phyloP scores from a whole-genome alignment of 75 land plant genomes.

The Selaginella tamariscina region DNA sequence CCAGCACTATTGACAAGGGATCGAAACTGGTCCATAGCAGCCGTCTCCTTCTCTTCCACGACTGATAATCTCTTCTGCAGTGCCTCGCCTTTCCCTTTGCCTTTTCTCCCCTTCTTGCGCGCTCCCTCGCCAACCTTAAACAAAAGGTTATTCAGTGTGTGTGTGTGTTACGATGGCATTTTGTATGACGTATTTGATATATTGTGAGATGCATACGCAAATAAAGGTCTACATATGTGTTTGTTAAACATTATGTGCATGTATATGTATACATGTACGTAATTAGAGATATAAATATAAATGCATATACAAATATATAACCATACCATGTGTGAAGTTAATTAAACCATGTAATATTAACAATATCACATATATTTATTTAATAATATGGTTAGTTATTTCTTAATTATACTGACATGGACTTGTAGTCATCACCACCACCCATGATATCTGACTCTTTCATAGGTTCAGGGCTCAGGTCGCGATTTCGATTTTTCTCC shows the following conservation, averaged over 20 bases:
- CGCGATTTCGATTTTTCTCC: slow-evolving; percentile 28
- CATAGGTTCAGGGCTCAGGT: slow-evolving; percentile 33
- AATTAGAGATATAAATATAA: too few species aligned
- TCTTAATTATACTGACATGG: not conserved
- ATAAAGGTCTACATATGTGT: too few species aligned
- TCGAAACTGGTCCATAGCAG: slow-evolving; percentile 36
- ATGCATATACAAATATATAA: too few species aligned
- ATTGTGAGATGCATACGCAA: too few species aligned
- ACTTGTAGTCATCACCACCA: slow-evolving; percentile 37
- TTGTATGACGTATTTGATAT: too few species aligned
- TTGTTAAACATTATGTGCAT: too few species aligned
- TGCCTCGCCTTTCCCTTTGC: slow-evolving; percentile 21
- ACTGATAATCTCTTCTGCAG: slow-evolving; percentile 29
- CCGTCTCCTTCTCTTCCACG: slow-evolving; percentile 30
- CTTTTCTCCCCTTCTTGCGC: slow-evolving; percentile 31
- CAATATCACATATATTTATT: slow-evolving; percentile 17
- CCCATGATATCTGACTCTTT: slow-evolving; percentile 38
- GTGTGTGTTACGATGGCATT: too few species aligned
- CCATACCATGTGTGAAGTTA: not conserved
- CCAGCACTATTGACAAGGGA: slow-evolving; percentile 33
- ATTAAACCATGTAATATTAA: not conserved
- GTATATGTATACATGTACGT: too few species aligned
- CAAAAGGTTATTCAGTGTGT: too few species aligned
- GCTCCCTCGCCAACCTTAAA: slow-evolving; percentile 36
- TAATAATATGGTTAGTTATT: too few species aligned